A percentile compares a stretch with the other conserved stretches of the same genome.
Conservation (phyloP, 768 basidiomycete species). For the Suillus tomentosus region DNA sequence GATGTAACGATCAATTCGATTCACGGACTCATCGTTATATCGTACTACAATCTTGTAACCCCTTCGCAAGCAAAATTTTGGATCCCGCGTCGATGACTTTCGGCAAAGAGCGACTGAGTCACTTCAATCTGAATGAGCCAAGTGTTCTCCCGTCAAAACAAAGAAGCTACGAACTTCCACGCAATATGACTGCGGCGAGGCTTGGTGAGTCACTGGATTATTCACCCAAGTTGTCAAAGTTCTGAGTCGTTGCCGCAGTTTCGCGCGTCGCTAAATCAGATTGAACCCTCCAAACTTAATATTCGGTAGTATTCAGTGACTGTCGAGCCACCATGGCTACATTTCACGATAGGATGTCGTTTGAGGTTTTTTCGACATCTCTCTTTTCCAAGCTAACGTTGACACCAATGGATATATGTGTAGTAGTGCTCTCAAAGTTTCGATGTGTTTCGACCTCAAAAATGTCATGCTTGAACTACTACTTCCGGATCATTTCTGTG, state of each 20-base stretch:
- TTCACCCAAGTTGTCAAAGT: not conserved
- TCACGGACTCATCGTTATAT: not conserved
- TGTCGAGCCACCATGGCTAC: not conserved
- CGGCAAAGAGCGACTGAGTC: slow-evolving; percentile 2
- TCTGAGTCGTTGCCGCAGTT: not conserved
- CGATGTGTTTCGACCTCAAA: not conserved
- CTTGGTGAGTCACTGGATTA: not conserved
- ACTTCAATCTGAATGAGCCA: too few species aligned
- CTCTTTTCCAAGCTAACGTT: not conserved
- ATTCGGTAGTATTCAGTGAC: not conserved
- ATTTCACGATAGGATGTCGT: not conserved
- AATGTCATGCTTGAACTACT: not conserved
- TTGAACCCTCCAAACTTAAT: not conserved
- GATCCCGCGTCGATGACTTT: not conserved
- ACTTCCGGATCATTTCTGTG: not conserved
- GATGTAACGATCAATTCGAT: slow-evolving; percentile 1
- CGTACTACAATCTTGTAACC: not conserved
- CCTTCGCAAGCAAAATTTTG: slow-evolving; percentile 1
- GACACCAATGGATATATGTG: not conserved
- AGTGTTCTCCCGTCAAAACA: not conserved
- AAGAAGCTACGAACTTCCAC: not conserved
- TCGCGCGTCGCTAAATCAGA: not conserved
- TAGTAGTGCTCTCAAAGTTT: not conserved
- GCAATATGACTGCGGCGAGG: not conserved
- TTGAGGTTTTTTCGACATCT: not conserved